These are phyloP conservation scores for Limnanthes douglasii DNA, from an alignment of 345 rosid genomes.

Conservation along the genomic window DNA sequence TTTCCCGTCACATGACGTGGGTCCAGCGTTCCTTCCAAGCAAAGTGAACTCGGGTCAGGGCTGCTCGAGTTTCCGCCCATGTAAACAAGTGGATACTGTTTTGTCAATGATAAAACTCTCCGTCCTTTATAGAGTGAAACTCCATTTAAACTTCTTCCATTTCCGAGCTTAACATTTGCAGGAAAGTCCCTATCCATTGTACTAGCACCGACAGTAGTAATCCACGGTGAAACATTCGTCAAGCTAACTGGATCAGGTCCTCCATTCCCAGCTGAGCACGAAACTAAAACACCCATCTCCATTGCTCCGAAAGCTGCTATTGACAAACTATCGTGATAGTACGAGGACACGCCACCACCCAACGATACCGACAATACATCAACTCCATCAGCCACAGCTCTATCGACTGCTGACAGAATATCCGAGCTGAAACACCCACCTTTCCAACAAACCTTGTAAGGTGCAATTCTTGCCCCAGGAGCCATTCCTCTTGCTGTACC, in stretches of 20 bases:
- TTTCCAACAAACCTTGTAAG: constrained; percentile 65
- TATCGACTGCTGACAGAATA: constrained; percentile 58
- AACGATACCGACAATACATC: constrained; percentile 54
- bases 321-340: constrained; percentile 38
- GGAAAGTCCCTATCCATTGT: constrained; percentile 74
- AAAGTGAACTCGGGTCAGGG: constrained; percentile 40
- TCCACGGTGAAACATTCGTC: constrained; percentile 72
- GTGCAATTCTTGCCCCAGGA: constrained; percentile 57
- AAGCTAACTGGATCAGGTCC: constrained; percentile 58
- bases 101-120: constrained; percentile 12
- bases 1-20: constrained; percentile 33
- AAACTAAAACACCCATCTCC: constrained; percentile 73
- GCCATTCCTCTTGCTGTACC: constrained; percentile 82
- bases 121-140: constrained; percentile 53
- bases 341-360: constrained; percentile 65
- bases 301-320: constrained; percentile 76
- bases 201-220: constrained; percentile 71
- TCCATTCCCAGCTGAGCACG: constrained; percentile 63
- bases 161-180: constrained; percentile 37
- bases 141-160: constrained; percentile 21
- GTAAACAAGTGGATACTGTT: constrained; percentile 48
- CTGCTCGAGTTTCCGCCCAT: constrained; percentile 35
- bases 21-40: constrained; percentile 46
- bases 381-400: constrained; percentile 69
- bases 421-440: constrained; percentile 71